phyloP scores from a whole-genome alignment of 2,329 filamentous ascomycete genomes.

The Pestalotiopsis sp. region DNA sequence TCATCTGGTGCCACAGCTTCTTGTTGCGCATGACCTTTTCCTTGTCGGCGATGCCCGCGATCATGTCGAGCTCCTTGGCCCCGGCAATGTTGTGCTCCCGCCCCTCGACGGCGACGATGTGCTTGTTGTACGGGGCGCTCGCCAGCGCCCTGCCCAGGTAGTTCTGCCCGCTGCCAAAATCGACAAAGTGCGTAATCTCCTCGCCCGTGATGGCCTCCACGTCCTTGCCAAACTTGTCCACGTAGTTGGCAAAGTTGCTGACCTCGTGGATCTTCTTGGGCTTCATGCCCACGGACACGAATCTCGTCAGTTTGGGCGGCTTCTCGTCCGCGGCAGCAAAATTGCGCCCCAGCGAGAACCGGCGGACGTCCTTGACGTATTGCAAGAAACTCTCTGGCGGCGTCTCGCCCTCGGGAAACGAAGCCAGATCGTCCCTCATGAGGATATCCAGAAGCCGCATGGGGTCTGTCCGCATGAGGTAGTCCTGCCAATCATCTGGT shows the following conservation, averaged over 20 bases:
- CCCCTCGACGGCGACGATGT: conserved; percentile 90
- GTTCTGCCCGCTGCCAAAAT: conserved; percentile 96
- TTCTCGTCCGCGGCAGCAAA: conserved; percentile 50
- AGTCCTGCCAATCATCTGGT: conserved; percentile 78
- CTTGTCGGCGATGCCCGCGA: conserved; percentile 74
- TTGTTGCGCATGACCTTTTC: conserved; percentile 79
- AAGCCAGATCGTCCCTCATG: conserved; percentile 72
- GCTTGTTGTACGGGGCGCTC: conserved; percentile 79
- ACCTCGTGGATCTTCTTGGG: conserved; percentile 96
- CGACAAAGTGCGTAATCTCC: conserved; percentile 82
- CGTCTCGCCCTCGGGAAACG: conserved; percentile 28
- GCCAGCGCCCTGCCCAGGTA: conserved; percentile 90
- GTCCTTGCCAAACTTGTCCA: conserved; percentile 61
- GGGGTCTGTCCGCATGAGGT: conserved; percentile 70
- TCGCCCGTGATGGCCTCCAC: conserved; percentile 59
- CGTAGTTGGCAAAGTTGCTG: conserved; percentile 82
- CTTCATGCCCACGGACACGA: conserved; percentile 88
- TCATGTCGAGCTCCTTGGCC: conserved; percentile 81
- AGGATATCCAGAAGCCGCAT: conserved; percentile 80
- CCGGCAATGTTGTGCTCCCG: conserved; percentile 83
- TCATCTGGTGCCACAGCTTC: conserved; percentile 67
- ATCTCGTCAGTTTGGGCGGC: conserved; percentile 63
- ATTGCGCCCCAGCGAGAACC: conserved; percentile 66
- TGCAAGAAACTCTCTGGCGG: conserved; percentile 63
- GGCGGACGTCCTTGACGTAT: conserved; percentile 73